Evolutionary conservation across 352 stramenopile species (phyloP).

Genomic region (Phytophthora pluvialis): DNA sequence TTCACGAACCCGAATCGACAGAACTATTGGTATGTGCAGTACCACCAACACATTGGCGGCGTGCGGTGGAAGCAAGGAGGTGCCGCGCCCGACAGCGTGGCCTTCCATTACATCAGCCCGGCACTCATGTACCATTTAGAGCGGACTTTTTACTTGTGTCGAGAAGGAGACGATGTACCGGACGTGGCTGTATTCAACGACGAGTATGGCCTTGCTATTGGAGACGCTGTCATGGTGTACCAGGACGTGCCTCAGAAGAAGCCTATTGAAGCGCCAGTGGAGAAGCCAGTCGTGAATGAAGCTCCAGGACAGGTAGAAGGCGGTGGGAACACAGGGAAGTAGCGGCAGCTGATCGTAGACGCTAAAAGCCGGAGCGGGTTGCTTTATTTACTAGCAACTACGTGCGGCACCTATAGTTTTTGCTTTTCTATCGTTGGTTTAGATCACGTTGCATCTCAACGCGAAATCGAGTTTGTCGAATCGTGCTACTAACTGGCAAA

Average conservation of each 20-base stretch:
- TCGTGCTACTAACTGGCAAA: neutral
- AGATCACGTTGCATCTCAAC: slow-evolving; percentile 1
- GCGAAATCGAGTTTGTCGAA: slow-evolving; percentile 4
- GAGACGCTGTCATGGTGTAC: slow-evolving; percentile 53
- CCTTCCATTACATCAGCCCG: slow-evolving; percentile 80
- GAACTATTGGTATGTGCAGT: slow-evolving; percentile 79
- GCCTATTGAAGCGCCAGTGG: neutral
- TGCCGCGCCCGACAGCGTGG: slow-evolving; percentile 69
- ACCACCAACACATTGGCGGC: slow-evolving; percentile 74
- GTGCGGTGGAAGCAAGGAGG: slow-evolving; percentile 56
- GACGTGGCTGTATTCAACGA: slow-evolving; percentile 61
- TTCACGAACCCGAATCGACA: slow-evolving; percentile 56
- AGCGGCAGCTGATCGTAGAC: neutral
- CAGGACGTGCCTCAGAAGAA: slow-evolving; percentile 38
- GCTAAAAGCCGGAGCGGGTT: neutral
- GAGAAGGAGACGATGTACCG: slow-evolving; percentile 48
- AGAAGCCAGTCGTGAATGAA: slow-evolving; percentile 1
- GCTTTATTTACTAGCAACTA: slow-evolving; percentile 16
- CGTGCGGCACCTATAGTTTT: slow-evolving; percentile 8
- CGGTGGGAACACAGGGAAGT: slow-evolving; percentile 6
- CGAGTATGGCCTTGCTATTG: slow-evolving; percentile 57
- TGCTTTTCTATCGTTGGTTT: slow-evolving; percentile 27
- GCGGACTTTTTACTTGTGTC: slow-evolving; percentile 73
- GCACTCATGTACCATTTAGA: slow-evolving; percentile 84
- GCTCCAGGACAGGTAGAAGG: slow-evolving; percentile 8